Evolutionary conservation across 139 green algal species (phyloP).

Genomic region (Micractinium conductrix): DNA sequence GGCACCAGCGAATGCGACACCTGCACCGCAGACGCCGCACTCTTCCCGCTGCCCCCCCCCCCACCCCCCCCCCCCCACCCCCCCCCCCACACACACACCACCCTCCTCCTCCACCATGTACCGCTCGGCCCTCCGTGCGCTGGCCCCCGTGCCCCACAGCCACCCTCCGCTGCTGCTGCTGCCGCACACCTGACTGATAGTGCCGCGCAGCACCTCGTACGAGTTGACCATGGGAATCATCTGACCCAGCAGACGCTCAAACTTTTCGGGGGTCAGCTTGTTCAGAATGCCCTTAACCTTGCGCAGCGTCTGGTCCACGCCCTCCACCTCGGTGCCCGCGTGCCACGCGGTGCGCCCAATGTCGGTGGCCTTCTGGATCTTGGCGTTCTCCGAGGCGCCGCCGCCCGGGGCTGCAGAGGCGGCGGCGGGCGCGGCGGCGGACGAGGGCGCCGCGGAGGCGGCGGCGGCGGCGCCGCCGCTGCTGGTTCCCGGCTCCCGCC

Average conservation of each 20-base stretch:
- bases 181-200: conserved; percentile 89
- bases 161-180: too few species aligned
- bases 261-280: conserved; percentile 99
- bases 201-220: conserved; percentile 66
- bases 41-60: too few species aligned
- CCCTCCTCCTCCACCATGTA: too few species aligned
- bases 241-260: conserved; percentile 90
- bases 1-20: too few species aligned
- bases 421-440: background rate
- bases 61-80: too few species aligned
- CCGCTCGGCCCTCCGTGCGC: too few species aligned
- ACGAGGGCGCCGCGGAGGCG: background rate
- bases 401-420: too few species aligned
- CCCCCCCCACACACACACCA: too few species aligned
- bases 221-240: conserved; percentile 82
- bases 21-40: too few species aligned
- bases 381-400: conserved; percentile 35
- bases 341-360: conserved; percentile 77
- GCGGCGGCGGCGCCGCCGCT: background rate
- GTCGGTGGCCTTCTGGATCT: conserved; percentile 78
- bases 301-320: conserved; percentile 78
- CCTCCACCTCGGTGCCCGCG: conserved; percentile 41
- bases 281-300: conserved; percentile 98
- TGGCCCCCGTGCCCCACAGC: too few species aligned
- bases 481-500: background rate